phyloP scores from a whole-genome alignment of 2,329 filamentous ascomycete species.

The Neospermospora avenae region DNA sequence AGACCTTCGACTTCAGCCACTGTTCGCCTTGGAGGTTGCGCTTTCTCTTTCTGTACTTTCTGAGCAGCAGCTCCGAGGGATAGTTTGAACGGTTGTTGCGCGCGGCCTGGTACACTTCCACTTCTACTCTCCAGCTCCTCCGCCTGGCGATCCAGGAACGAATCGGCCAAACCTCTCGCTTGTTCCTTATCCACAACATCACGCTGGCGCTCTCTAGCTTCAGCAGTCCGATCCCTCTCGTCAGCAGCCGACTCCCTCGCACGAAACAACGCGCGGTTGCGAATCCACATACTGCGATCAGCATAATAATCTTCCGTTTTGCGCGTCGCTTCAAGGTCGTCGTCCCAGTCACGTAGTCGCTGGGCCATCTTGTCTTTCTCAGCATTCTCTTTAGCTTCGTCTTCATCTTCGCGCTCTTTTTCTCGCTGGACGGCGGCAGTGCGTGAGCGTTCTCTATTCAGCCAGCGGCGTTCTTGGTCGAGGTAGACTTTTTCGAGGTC shows the following conservation, averaged over 20 bases:
- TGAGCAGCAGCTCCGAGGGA: constrained; percentile 88
- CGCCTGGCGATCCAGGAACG: constrained; percentile 82
- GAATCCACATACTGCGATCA: constrained; percentile 80
- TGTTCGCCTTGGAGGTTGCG: constrained; percentile 65
- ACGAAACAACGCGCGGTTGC: constrained; percentile 72
- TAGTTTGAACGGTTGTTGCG: constrained; percentile 82
- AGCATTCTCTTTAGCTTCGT: constrained; percentile 62
- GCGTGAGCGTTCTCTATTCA: constrained; percentile 80
- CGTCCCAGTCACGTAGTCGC: constrained; percentile 78
- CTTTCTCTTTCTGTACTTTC: constrained; percentile 56
- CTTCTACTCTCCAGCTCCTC: constrained; percentile 63
- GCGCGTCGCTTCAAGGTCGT: constrained; percentile 73
- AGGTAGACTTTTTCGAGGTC: constrained; percentile 79
- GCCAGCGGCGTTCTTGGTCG: constrained; percentile 86
- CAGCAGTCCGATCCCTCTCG: constrained; percentile 75
- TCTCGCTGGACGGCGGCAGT: constrained; percentile 85
- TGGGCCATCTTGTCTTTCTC: constrained; percentile 66
- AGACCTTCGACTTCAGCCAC: constrained; percentile 93
- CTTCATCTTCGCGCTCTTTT: constrained; percentile 72
- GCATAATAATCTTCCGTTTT: constrained; percentile 81
- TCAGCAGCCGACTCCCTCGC: constrained; percentile 73
- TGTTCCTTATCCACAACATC: constrained; percentile 71
- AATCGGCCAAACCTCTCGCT: constrained; percentile 81
- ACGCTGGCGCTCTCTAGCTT: constrained; percentile 70
- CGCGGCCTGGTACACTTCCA: constrained; percentile 37